These are phyloP conservation scores for Saccharomycopsis sp. DNA, from an alignment of 805 yeast species.

Conservation along the genomic window DNA sequence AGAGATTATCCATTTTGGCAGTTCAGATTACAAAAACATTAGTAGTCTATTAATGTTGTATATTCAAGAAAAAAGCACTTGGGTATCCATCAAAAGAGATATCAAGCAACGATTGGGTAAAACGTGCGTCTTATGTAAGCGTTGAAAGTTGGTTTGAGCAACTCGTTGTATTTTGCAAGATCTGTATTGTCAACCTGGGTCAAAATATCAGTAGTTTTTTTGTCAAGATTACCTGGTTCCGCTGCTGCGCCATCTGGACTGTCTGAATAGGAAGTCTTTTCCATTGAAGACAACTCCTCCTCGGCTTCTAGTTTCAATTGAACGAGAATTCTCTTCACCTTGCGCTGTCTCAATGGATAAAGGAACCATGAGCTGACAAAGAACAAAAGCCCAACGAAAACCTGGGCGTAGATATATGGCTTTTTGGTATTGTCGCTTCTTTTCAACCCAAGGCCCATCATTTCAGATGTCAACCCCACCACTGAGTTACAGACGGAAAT, in stretches of 20 bases:
- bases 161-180: background rate
- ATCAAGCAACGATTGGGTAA: constrained; percentile 7
- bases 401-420: constrained; percentile 33
- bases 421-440: constrained; percentile 20
- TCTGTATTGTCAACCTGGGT: background rate
- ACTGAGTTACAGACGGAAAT: constrained; percentile 28
- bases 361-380: constrained; percentile 27
- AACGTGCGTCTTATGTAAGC: constrained; percentile 7
- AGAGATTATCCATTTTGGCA: background rate
- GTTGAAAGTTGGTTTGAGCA: background rate
- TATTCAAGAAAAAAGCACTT: background rate
- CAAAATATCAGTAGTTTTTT: too few relatives aligned
- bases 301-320: constrained; percentile 21
- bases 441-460: constrained; percentile 43
- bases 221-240: too few relatives aligned
- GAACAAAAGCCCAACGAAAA: constrained; percentile 32
- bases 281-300: constrained; percentile 3
- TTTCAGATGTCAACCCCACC: constrained; percentile 39
- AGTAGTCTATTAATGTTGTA: background rate
- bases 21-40: background rate
- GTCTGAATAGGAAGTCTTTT: background rate
- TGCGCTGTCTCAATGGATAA: constrained; percentile 30
- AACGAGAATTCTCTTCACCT: constrained; percentile 26
- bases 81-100: background rate
- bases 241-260: background rate